These are phyloP conservation scores for Chloris gayana DNA, from an alignment of 176 grass and related monocot genomes.

Conservation along the genomic window DNA sequence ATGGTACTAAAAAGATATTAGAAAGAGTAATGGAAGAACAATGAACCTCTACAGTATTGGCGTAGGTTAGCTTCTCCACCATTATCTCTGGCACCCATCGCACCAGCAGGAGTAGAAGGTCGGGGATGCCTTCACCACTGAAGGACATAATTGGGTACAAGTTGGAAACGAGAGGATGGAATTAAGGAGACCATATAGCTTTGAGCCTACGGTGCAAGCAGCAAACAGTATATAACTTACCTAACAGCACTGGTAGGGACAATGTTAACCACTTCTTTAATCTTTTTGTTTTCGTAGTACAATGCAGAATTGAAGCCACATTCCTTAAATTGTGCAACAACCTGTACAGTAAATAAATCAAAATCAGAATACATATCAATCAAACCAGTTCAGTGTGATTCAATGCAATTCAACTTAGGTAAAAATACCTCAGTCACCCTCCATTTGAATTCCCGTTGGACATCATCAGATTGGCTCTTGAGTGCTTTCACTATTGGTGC, in stretches of 20 bases:
- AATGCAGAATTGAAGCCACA: conserved; percentile 61
- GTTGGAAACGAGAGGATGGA: background rate
- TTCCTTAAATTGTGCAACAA: conserved; percentile 56
- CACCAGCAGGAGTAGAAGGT: conserved; percentile 67
- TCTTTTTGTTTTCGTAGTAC: conserved; percentile 72
- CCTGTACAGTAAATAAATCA: conserved; percentile 28
- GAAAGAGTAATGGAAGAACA: background rate
- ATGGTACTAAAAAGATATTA: background rate
- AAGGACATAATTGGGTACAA: conserved; percentile 21
- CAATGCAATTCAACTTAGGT: background rate
- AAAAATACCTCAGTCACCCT: conserved; percentile 60
- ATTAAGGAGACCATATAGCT: background rate
- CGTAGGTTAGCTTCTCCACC: conserved; percentile 62
- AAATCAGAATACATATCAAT: background rate
- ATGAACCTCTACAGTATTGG: conserved; percentile 7
- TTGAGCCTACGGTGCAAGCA: background rate
- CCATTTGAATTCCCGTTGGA: conserved; percentile 60
- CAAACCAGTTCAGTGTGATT: background rate
- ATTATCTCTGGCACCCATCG: conserved; percentile 71
- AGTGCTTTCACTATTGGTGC: conserved; percentile 57
- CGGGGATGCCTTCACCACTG: conserved; percentile 74
- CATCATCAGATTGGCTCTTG: conserved; percentile 52
- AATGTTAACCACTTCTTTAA: conserved; percentile 64
- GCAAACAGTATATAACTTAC: conserved; percentile 12
- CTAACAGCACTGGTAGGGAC: conserved; percentile 73